These are phyloP conservation scores for Colletotrichum lentis DNA, from an alignment of 2,329 filamentous ascomycete genomes.

Conservation along the genomic window DNA sequence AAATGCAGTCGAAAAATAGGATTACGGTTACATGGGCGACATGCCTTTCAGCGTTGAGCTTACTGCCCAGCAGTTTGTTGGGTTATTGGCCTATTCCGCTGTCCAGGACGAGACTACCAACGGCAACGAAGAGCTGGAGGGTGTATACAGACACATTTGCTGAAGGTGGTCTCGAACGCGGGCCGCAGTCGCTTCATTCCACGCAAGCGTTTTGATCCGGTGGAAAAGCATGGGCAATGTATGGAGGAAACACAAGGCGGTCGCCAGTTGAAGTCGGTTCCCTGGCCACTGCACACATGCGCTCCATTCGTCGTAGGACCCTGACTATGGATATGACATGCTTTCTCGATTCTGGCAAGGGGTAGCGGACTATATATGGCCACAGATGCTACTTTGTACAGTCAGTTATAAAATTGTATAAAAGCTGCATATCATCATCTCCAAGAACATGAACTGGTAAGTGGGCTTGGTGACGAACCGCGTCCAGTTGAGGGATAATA, in stretches of 20 bases:
- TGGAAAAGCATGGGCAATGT: neutral
- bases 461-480: neutral
- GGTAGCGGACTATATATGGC: neutral
- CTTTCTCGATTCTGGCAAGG: conserved; percentile 9
- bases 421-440: neutral
- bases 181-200: neutral
- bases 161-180: neutral
- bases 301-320: neutral
- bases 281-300: neutral
- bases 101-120: no score
- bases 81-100: no score
- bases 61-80: neutral
- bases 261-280: neutral
- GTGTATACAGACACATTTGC: neutral
- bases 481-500: neutral
- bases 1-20: neutral
- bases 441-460: neutral
- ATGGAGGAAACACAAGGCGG: neutral
- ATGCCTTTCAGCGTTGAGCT: neutral
- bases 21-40: neutral
- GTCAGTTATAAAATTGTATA: neutral
- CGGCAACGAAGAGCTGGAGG: no score
- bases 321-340: neutral
- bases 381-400: neutral
- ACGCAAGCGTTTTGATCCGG: no score